Evolutionary conservation across 805 yeast species (phyloP), one percentile per base, ranked within the genome.

Genomic region (Candida multigemmis): DNA sequence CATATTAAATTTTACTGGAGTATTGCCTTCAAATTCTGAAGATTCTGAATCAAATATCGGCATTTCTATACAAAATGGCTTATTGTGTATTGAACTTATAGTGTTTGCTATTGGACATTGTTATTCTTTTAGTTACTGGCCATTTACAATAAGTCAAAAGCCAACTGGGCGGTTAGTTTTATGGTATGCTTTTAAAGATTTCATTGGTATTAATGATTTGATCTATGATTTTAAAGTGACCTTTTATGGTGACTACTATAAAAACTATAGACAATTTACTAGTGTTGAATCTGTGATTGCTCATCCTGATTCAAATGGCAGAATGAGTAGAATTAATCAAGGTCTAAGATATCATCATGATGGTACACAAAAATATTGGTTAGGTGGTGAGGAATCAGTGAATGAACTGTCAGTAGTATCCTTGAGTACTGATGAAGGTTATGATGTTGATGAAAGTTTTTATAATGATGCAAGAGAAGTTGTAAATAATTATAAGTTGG

Each of bases 51-150:
- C 50, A 34, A 60, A 56, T 25, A 52, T 58, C 6, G 80, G 85
- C 2, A 65, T 65, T 22, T 63, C 73, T 4, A 77, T 84, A 23
- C 94, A 84, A 44, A 85, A 84, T 54, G 75, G 82, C 1, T 48
- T 86, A 21, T 56, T 91, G 34, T 84, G 95, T 44, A 56, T 82
- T 12, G 98, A 91, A 44, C 66, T 91, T 62, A 64, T 86, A 13
- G 81, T 74, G 3, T 89, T 91, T 59, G 85, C 97, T 0, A 52
- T 80, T 14, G 78, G 91, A n/a, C 97, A 91, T 54, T 77, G 86
- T 77, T 47, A 64, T 24, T 85, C 97, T 0, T 91, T 91, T 50
- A 74, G 85, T 5, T 81, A 79, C 53, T 55, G 57, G 3, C 91
- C 84, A 21, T 91, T 79, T 47, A 70, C 77, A 2, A 61, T 72